Base-by-base conservation (phyloP, 306 rosid genomes). In the Begonia peltatifolia region DNA sequence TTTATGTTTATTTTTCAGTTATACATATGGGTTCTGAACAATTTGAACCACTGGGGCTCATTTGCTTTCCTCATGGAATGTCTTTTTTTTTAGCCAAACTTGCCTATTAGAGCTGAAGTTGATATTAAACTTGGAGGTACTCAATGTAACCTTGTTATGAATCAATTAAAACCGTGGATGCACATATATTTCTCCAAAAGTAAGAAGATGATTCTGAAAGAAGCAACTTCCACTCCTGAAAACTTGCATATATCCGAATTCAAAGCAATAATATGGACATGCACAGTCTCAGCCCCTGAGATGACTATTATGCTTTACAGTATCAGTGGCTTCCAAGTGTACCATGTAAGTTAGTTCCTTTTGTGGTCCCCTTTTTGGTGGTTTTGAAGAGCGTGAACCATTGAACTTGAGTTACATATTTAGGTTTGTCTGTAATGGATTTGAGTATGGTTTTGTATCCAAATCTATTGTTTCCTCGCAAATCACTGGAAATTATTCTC, bases 251-350 rank as follows among this genome's bases (percentile, higher is more conserved):
- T 80, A 47, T 75, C 59, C 10, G 89, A 83, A 67, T 61, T 68
- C 72, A 79, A 87, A 68, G 56, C 73, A 59, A 79, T 92, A 73
- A 75, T 83, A 89, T 92, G 99, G 99, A 83, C 96, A 14, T 92
- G 88, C 73, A 79, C 90, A 54, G 77, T 87, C 66, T 92, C 99
- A 18, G 96, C 99, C 68, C 99, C 99, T 62, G 99, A 92, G 76
- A 83, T 86, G 93, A 92, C 94, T 55, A 47, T 87, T 67, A 71
- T 92, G 60, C 87, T 92, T 63, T 77, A 77, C 67, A 69, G 76
- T 63, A 59, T 79, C 78, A 68, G 65, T 68, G 94, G 87, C 68
- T 62, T 77, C 53, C 93, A 94, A 0, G 54, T 87, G 42, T 87
- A 79, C 79, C 99, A 86, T 73, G 99, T 92, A 77, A 75, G 99